These are phyloP conservation scores for Andrographis paniculata DNA, from an alignment of 305 asterid genomes.

Conservation along the genomic window DNA sequence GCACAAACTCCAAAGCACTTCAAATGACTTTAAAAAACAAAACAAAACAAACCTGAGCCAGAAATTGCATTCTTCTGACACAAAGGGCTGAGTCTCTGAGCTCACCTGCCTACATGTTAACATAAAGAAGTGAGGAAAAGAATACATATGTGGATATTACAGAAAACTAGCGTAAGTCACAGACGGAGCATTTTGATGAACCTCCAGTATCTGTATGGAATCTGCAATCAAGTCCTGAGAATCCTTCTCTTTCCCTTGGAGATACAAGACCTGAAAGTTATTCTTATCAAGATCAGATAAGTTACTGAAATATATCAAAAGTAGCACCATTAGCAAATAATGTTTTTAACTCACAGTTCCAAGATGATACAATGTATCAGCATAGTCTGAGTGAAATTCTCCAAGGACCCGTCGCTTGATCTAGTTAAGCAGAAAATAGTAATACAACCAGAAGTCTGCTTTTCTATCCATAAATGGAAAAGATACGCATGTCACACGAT, in stretches of 20 bases:
- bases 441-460: conserved; percentile 19
- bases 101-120: conserved; percentile 59
- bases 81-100: conserved; percentile 58
- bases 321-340: conserved; percentile 7
- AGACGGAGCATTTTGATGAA: conserved; percentile 21
- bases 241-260: conserved; percentile 68
- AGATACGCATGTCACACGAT: conserved; percentile 18
- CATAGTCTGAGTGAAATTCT: conserved; percentile 75
- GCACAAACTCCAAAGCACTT: too few relatives aligned
- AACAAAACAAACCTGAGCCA: conserved; percentile 58
- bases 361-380: conserved; percentile 87
- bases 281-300: too few relatives aligned
- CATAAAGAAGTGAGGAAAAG: conserved; percentile 18
- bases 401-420: conserved; percentile 84
- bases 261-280: conserved; percentile 80
- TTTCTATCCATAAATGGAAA: conserved; percentile 21
- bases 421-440: conserved; percentile 35
- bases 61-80: conserved; percentile 69
- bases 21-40: too few relatives aligned
- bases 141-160: conserved; percentile 5
- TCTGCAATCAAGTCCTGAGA: conserved; percentile 61
- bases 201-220: conserved; percentile 83
- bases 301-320: conserved; percentile 1
- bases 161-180: conserved; percentile 17
- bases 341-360: conserved; percentile 64